These are phyloP conservation scores for Macroventuria anomochaeta DNA, from an alignment of 2,329 filamentous ascomycete species.

Conservation along the genomic window DNA sequence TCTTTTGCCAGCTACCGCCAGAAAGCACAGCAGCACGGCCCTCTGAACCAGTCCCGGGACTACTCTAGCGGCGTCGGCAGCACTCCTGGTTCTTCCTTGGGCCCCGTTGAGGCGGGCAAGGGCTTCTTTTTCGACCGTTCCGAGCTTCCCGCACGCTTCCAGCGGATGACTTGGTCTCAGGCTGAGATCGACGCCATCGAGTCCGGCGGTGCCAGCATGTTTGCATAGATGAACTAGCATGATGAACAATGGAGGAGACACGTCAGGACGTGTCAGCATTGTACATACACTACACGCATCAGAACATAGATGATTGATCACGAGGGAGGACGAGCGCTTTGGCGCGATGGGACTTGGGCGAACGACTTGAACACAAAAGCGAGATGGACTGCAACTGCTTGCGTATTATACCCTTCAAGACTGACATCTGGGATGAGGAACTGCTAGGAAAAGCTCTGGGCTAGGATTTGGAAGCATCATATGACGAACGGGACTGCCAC, in stretches of 20 bases:
- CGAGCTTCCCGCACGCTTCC: constrained; percentile 86
- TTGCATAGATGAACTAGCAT: constrained; percentile 50
- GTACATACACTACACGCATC: constrained; percentile 29
- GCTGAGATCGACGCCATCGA: constrained; percentile 96
- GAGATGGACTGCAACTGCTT: constrained; percentile 27
- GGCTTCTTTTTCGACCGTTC: constrained; percentile 88
- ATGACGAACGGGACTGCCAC: constrained; percentile 15
- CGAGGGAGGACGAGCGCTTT: constrained; percentile 12
- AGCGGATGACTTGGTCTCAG: constrained; percentile 72
- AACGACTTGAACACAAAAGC: constrained; percentile 25
- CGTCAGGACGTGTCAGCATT: constrained; percentile 24
- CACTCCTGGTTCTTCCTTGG: constrained; percentile 71
- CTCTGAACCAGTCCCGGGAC: constrained; percentile 56
- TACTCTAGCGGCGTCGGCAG: constrained; percentile 60
- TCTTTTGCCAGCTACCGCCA: constrained; percentile 80
- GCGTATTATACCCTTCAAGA: constrained; percentile 41
- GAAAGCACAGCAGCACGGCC: constrained; percentile 79
- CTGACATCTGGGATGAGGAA: constrained; percentile 25
- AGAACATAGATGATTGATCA: constrained; percentile 15
- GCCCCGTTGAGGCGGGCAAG: constrained; percentile 71
- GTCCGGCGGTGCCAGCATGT: constrained; percentile 81
- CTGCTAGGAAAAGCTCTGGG: constrained; percentile 17
- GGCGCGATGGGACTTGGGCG: constrained; percentile 9
- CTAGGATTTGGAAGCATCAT: constrained; percentile 15
- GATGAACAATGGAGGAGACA: constrained; percentile 18